A percentile compares a stretch with the other conserved stretches of the same genome.
phyloP scores from a whole-genome alignment of 2,329 filamentous ascomycete species.

The Ilyonectria sp. region DNA sequence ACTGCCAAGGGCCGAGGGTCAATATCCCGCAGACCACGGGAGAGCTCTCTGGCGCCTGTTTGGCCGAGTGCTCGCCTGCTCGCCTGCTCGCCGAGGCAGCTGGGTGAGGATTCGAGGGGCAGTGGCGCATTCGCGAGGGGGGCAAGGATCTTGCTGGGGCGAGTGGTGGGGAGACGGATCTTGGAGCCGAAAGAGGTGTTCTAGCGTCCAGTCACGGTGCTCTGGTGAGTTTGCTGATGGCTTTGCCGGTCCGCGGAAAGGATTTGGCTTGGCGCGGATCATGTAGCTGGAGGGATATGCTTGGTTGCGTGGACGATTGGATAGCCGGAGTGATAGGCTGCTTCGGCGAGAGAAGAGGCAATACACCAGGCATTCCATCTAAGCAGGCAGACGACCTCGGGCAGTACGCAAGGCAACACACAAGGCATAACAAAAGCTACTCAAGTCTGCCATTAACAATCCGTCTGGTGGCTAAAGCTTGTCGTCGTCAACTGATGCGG shows the following conservation, averaged over 20 bases:
- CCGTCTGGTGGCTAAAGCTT: neutral
- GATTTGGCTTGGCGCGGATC: neutral
- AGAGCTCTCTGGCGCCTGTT: neutral
- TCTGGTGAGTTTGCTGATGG: neutral
- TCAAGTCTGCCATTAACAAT: neutral
- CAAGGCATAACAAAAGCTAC: neutral
- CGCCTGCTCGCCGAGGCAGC: neutral
- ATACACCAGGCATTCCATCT: neutral
- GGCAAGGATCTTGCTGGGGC: neutral
- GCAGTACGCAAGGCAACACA: neutral
- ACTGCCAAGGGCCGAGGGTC: neutral
- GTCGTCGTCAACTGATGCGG: neutral
- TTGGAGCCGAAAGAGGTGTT: neutral
- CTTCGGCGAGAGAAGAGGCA: neutral
- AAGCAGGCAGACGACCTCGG: neutral
- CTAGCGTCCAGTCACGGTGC: neutral
- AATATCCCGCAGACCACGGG: neutral
- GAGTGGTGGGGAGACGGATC: neutral
- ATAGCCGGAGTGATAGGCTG: neutral
- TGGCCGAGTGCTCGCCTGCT: neutral
- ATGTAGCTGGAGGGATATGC: neutral
- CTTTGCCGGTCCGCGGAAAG: neutral
- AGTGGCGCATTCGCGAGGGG: neutral
- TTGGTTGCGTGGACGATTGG: neutral
- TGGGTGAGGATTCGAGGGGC: neutral